Evolutionary conservation across 2,329 filamentous ascomycete genomes (phyloP).

Genomic region (Orbilia oligospora): DNA sequence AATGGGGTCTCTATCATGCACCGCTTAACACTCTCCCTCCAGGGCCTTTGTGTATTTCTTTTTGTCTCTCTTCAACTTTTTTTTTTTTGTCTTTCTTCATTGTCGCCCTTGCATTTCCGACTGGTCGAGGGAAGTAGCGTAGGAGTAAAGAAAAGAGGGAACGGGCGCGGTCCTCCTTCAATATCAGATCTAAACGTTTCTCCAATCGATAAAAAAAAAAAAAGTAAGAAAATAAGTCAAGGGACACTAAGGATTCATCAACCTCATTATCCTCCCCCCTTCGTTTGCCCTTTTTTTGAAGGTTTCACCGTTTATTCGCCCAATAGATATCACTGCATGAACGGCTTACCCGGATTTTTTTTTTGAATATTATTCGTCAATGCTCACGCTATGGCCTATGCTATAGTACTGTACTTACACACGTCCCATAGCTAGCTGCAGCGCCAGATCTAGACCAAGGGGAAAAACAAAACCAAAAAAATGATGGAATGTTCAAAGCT

Average conservation of each 20-base stretch:
- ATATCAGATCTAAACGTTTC: too few species aligned
- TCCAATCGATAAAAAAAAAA: neutral
- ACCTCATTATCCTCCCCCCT: constrained; percentile 33
- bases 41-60: neutral
- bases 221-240: too few species aligned
- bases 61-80: constrained; percentile 5
- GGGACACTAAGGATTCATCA: neutral
- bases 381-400: neutral
- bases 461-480: neutral
- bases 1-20: neutral
- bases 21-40: too few species aligned
- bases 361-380: neutral
- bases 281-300: neutral
- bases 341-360: neutral
- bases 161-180: neutral
- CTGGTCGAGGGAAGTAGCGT: too few species aligned
- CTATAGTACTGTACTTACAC: too few species aligned
- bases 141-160: too few species aligned
- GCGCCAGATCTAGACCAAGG: too few species aligned
- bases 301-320: constrained; percentile 1
- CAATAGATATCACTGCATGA: neutral
- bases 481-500: neutral
- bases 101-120: neutral
- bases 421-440: too few species aligned
- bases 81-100: too few species aligned